Evolutionary conservation across 768 basidiomycete species (phyloP).

Genomic region (Podaxis carcinomalis): DNA sequence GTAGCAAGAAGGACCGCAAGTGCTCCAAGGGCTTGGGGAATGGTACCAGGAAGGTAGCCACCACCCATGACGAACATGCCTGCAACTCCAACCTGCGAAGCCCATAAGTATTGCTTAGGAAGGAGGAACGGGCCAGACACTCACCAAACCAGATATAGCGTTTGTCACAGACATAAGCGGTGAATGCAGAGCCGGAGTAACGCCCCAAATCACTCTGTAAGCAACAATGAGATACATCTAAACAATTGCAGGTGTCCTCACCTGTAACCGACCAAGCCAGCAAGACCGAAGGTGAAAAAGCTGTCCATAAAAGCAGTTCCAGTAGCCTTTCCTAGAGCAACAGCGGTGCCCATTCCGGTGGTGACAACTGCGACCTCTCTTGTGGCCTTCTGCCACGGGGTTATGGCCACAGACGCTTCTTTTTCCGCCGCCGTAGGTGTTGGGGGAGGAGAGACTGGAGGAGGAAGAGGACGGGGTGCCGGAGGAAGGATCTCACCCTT

Average conservation of each 20-base stretch:
- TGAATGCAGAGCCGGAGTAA: conserved; percentile 83
- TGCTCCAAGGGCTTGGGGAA: conserved; percentile 78
- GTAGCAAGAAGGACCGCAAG: conserved; percentile 83
- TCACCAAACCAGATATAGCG: conserved; percentile 70
- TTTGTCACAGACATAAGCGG: conserved; percentile 91
- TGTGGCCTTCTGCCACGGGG: conserved; percentile 81
- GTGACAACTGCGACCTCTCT: conserved; percentile 73
- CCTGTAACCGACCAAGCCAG: conserved; percentile 77
- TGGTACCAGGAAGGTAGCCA: conserved; percentile 74
- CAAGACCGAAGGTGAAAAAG: conserved; percentile 86
- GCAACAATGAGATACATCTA: not conserved
- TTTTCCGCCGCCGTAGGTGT: conserved; percentile 37
- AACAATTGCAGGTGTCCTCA: conserved; percentile 9
- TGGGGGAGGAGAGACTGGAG: conserved; percentile 50
- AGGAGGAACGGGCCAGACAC: conserved; percentile 9
- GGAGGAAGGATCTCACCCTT: conserved; percentile 63
- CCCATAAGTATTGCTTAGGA: not conserved
- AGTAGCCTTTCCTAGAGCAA: conserved; percentile 77
- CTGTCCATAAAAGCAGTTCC: conserved; percentile 83
- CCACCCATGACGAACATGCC: conserved; percentile 92
- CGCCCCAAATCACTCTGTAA: conserved; percentile 80
- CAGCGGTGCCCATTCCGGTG: conserved; percentile 66
- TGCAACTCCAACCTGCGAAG: conserved; percentile 62
- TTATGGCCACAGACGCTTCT: conserved; percentile 56
- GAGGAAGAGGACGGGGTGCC: conserved; percentile 62